These are phyloP conservation scores for Neurospora sp. DNA, from an alignment of 495 filamentous ascomycete species.

Conservation along the genomic window DNA sequence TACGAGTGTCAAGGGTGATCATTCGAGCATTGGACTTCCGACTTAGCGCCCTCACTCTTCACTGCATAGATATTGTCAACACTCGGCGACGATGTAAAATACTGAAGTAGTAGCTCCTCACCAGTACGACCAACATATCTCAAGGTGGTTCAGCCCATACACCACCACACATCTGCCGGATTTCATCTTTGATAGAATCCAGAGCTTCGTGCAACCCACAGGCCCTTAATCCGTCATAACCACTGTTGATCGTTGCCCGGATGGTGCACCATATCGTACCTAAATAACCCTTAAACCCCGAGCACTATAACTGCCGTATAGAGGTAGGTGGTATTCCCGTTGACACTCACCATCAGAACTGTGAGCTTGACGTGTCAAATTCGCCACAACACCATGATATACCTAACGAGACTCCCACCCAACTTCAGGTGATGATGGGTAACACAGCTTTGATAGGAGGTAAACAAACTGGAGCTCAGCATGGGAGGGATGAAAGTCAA, in stretches of 20 bases:
- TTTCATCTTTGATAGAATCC: background rate
- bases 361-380: background rate
- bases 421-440: background rate
- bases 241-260: background rate
- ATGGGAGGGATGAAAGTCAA: too few species aligned
- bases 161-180: background rate
- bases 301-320: too few species aligned
- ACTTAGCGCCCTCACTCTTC: background rate
- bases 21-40: background rate
- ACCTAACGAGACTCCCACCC: background rate
- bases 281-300: too few species aligned
- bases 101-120: background rate
- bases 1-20: background rate
- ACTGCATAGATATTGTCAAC: too few species aligned
- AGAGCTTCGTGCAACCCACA: background rate
- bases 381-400: background rate
- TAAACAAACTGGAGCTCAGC: too few species aligned
- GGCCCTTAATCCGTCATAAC: background rate
- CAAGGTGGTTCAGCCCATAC: background rate
- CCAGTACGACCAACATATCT: background rate
- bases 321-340: too few species aligned
- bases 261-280: background rate
- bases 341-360: too few species aligned
- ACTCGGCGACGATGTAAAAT: background rate
- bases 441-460: too few species aligned